Percentiles rank a stretch among this genome's conserved stretches.
Conservation (phyloP, 179 eudicot species). For the Beta corolliflora region DNA sequence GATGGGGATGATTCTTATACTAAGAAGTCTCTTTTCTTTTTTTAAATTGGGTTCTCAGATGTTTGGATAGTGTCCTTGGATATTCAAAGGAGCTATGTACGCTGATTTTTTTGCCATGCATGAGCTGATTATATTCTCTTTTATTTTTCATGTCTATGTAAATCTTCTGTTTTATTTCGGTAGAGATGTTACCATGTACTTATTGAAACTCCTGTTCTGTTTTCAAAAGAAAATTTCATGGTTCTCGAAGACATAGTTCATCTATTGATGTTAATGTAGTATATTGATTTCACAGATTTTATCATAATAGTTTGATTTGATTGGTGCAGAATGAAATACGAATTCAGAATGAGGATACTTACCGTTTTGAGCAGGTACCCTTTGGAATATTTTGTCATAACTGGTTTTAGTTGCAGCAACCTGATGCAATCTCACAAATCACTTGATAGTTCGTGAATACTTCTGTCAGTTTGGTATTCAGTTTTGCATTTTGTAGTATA, state of each 20-base stretch:
- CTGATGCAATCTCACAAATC: slow-evolving; percentile 1
- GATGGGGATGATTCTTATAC: too few relatives aligned
- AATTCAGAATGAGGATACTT: slow-evolving; percentile 74
- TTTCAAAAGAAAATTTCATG: neutral
- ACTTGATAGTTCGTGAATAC: neutral
- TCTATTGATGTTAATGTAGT: neutral
- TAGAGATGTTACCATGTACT: neutral
- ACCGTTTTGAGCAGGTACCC: slow-evolving; percentile 95
- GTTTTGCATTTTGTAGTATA: too few relatives aligned
- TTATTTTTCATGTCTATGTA: neutral
- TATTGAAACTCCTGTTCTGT: neutral
- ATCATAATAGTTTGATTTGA: slow-evolving; percentile 13
- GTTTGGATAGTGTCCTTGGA: neutral
- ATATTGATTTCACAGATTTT: neutral
- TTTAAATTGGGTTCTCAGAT: neutral
- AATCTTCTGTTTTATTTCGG: neutral
- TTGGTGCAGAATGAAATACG: slow-evolving; percentile 80
- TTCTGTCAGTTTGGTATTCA: neutral
- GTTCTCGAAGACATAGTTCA: neutral
- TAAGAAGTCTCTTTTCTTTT: too few relatives aligned
- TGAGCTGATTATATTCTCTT: neutral
- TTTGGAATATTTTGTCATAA: neutral
- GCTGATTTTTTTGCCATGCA: neutral
- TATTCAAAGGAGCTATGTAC: neutral
- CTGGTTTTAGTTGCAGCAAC: neutral